phyloP scores from a whole-genome alignment of 441 rosid genomes.

The Brassica hybrid region DNA sequence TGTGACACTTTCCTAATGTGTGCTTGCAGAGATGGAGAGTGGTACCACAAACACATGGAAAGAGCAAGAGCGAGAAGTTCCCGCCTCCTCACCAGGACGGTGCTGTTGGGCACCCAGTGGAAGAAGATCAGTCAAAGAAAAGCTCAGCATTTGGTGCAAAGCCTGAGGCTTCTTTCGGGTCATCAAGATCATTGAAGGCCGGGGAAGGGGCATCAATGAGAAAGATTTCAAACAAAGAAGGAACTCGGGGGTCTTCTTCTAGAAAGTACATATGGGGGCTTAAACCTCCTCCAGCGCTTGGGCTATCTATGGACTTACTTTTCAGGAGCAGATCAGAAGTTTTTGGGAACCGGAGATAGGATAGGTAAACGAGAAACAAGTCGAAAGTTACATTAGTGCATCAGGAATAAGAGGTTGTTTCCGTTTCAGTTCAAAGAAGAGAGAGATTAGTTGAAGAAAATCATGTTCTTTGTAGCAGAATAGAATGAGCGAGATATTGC shows the following conservation, averaged over 20 bases:
- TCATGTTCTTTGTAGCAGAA: slow-evolving; percentile 37
- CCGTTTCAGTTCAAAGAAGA: neutral
- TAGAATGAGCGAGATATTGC: slow-evolving; percentile 21
- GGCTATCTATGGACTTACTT: slow-evolving; percentile 58
- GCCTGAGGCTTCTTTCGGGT: slow-evolving; percentile 50
- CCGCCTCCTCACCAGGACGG: slow-evolving; percentile 98
- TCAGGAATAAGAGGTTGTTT: slow-evolving; percentile 29
- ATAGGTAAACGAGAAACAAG: slow-evolving; percentile 10
- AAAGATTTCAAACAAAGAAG: slow-evolving; percentile 34
- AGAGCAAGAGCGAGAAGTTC: slow-evolving; percentile 94
- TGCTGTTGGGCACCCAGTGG: slow-evolving; percentile 66
- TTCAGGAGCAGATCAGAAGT: slow-evolving; percentile 71
- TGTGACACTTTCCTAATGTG: neutral
- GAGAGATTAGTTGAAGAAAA: slow-evolving; percentile 23
- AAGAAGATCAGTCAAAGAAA: slow-evolving; percentile 52
- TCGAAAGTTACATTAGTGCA: slow-evolving; percentile 18
- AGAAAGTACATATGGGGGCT: slow-evolving; percentile 57
- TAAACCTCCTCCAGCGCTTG: slow-evolving; percentile 57
- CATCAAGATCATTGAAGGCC: slow-evolving; percentile 50
- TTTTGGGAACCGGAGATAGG: slow-evolving; percentile 55
- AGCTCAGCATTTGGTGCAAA: slow-evolving; percentile 51
- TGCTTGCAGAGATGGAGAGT: slow-evolving; percentile 72
- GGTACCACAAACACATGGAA: slow-evolving; percentile 62
- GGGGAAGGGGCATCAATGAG: slow-evolving; percentile 42
- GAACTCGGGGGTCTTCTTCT: slow-evolving; percentile 53